A percentile compares a stretch with the other conserved stretches of the same genome.
These are phyloP conservation scores for Sarocladiaceae sp. DNA, from an alignment of 2,329 filamentous ascomycete species.

Conservation along the genomic window DNA sequence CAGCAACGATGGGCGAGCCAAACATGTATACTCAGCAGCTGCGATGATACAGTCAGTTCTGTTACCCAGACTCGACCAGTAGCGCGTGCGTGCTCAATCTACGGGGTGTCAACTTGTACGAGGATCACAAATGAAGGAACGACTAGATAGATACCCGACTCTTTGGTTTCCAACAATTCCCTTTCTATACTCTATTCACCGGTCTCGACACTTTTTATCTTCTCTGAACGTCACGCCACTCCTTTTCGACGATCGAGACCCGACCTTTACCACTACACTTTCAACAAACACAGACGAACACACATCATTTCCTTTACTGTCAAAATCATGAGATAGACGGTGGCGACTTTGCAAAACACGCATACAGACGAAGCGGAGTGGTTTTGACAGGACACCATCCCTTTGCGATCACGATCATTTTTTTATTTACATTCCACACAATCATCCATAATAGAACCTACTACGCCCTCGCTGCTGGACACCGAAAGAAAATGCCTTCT, in stretches of 20 bases:
- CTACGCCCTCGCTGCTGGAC: constrained; percentile 7
- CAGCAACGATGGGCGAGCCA: constrained; percentile 21
- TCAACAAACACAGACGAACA: background rate
- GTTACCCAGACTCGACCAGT: background rate
- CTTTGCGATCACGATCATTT: constrained; percentile 3
- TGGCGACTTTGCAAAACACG: constrained; percentile 1
- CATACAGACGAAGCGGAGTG: constrained; percentile 7
- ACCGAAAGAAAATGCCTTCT: constrained; percentile 8
- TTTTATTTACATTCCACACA: background rate
- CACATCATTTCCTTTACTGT: background rate
- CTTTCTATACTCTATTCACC: constrained; percentile 4
- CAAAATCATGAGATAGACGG: constrained; percentile 6
- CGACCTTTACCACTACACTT: background rate
- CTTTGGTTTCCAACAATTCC: constrained; percentile 5
- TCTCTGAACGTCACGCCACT: background rate
- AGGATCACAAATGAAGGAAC: constrained; percentile 8
- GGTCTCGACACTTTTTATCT: background rate
- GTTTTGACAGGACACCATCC: background rate
- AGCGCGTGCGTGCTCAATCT: background rate
- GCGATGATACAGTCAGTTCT: background rate
- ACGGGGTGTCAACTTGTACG: constrained; percentile 1
- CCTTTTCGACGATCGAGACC: background rate
- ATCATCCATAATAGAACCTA: background rate
- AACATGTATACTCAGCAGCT: constrained; percentile 2
- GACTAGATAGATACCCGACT: constrained; percentile 10